Conservation (phyloP, 2,329 filamentous ascomycete genomes). For the Rutstroemia sp. region DNA sequence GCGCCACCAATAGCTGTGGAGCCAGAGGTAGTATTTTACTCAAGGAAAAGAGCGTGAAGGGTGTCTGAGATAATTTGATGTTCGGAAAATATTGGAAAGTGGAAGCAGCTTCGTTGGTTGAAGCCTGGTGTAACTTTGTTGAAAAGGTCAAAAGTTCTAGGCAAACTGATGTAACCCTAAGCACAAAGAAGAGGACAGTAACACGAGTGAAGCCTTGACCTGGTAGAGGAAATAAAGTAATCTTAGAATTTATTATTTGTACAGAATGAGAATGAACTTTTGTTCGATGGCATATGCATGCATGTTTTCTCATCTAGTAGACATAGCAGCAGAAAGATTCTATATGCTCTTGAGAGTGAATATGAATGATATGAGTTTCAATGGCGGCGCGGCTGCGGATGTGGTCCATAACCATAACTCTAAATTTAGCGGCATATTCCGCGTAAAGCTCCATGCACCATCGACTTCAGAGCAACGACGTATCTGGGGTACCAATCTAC, state of each 20-base stretch:
- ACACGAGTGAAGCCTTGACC: not conserved
- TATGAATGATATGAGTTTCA: not conserved
- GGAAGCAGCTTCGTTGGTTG: not conserved
- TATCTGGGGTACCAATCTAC: not conserved
- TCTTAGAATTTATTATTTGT: not conserved
- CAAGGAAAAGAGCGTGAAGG: not conserved
- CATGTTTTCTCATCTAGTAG: constrained; percentile 2
- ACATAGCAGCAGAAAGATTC: too few relatives aligned
- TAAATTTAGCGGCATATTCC: constrained; percentile 6
- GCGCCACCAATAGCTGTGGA: not conserved
- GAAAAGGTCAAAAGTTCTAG: not conserved
- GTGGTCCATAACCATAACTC: not conserved
- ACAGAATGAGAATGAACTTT: not conserved
- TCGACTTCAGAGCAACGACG: constrained; percentile 19
- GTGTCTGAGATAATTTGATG: not conserved
- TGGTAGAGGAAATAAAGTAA: not conserved
- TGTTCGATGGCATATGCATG: not conserved
- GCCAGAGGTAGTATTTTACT: not conserved
- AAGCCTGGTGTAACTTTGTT: not conserved
- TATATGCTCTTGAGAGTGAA: too few relatives aligned
- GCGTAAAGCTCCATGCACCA: not conserved
- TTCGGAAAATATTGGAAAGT: not conserved
- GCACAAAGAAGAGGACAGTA: not conserved
- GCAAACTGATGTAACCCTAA: not conserved
- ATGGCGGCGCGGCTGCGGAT: not conserved